Base-by-base conservation (phyloP, 768 basidiomycete genomes). In the Lactarius vividus region DNA sequence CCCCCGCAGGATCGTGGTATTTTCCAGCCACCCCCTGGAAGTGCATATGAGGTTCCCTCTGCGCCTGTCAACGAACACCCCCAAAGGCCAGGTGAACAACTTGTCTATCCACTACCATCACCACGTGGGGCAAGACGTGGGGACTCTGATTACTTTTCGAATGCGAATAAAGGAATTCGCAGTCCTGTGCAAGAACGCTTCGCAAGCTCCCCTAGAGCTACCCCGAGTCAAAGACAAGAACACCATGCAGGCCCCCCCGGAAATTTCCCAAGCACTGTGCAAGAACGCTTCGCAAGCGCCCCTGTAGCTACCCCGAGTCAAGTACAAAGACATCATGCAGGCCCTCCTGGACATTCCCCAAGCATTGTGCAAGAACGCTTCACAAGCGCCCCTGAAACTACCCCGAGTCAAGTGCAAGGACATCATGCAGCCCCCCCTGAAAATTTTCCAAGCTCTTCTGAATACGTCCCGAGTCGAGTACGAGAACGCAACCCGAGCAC, bases 101-200 rank as follows among this genome's bases (percentile, higher is more conserved):
- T 26, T 44, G 10, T 55, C 33, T 67, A 59, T 42, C 18, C 62
- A 23, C 33, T 23, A 4, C 52, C 66, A 9, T 59, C 66, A 46
- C 61, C 65, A 28, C 61, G 37, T 35, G 35, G 61, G 20, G 40
- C 66, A 46, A 57, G 61, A 28, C 61, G 37, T 29, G 35, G 57
- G 20, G 40, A 53, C 35, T 67, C 59, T 59, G 57, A 55, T 18
- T 29, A 55, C 23, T 56, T 33, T 29, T 35, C 20, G 5, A 37
- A 40, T 20, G n/a, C 35, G 10, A 46, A 31, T 6, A 53, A 54
- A 44, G 52, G 35, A 31, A 55, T 57, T 28, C 57, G 20, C 33
- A 59, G 52, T 33, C 57, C 66, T 6, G 57, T 59, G 39, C 40
- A 59, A 46, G 57, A 65, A 44, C 29, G 42, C 23, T 53, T 59